Base-by-base conservation (phyloP, 2,329 filamentous ascomycete genomes). In the Colletotrichum liaoningense region DNA sequence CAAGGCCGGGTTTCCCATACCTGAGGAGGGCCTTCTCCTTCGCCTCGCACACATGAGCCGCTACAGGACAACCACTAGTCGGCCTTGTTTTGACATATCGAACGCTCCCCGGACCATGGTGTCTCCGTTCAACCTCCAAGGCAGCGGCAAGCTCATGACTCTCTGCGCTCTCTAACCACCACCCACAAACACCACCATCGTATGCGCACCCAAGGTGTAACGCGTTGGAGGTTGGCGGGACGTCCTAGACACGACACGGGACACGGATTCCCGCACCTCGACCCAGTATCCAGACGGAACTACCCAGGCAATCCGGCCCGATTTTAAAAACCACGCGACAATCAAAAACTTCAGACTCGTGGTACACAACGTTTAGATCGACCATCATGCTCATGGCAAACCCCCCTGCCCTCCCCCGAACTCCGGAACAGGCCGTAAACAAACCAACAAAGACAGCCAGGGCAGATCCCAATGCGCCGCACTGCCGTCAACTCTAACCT, bases 81-180 rank as follows among this genome's bases (percentile, higher is more conserved):
- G 52, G 60, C 60, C 62, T 69, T 30, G 33, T 30, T 49, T 60
- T 55, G 28, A 42, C 65, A 30, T 30, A 19, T 58, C 46, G 55
- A 59, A 69, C 19, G 56, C 24, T 69, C 65, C 65, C 65, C 59
- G 49, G 64, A 67, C 69, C 59, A 63, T 72, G 65, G 54, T 72
- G 30, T 12, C 58, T 42, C 26, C n/a, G 9, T 38, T 46, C 55
- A 72, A 64, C 65, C 52, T 72, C 59, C 69, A 72, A 72, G 69
- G 69, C 65, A 64, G 65, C 57, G 38, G 52, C 65, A 59, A 28
- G 22, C 42, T 63, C 69, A 63, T 64, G 58, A 72, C 69, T 69
- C 69, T 69, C 54, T 64, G 28, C 16, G 19, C 4, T 24, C 14
- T 30, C 52, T 55, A 52, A 24, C n/a, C 56, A 67, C 26, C 35